Base-by-base conservation (phyloP, 345 rosid genomes). In the Salix viminalis region DNA sequence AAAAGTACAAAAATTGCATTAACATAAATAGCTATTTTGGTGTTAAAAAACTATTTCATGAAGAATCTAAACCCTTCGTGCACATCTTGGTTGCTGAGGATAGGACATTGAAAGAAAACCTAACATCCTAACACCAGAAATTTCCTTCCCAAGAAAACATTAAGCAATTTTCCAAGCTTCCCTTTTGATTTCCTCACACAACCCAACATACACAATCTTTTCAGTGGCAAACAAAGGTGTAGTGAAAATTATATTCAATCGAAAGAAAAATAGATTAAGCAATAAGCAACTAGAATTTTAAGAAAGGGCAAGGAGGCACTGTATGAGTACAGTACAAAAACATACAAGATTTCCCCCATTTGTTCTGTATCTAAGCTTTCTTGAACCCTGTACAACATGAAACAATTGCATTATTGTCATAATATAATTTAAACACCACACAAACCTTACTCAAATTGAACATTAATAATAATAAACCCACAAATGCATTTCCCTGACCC, bases 351-450 rank as follows among this genome's bases (percentile, higher is more conserved):
- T 60, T 82, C 91, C 65, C 87, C 96, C 70, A 85, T 81, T 88
- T 96, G 98, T 76, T 86, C 96, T 30, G 91, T 83, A 77, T 93
- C 99, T 69, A 87, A 70, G 72, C 86, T 86, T 77, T 90, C 99
- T 41, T 91, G 94, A 74, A 93, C 86, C 99, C 99, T 95, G 76
- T 76, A 84, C 23, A 83, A 73, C 62, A 56, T 10, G 10, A 62
- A 79, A 34, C 72, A 79, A 73, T 8, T 34, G 30, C 30, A 81
- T 75, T 13, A 73, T 50, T 23, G 64, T 32, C 46, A 65, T 65
- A 76, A 42, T 13, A 50, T 65, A 69, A 24, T 67, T 7, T 67
- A 66, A 67, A 65, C 62, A 16, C 34, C 1, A 54, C 28, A 56
- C 44, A 37, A 18, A 16, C 69, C 3, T 28, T 46, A 21, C 8